Base-by-base conservation (phyloP, 768 basidiomycete genomes). In the Phlebiopsis flavidoalba region DNA sequence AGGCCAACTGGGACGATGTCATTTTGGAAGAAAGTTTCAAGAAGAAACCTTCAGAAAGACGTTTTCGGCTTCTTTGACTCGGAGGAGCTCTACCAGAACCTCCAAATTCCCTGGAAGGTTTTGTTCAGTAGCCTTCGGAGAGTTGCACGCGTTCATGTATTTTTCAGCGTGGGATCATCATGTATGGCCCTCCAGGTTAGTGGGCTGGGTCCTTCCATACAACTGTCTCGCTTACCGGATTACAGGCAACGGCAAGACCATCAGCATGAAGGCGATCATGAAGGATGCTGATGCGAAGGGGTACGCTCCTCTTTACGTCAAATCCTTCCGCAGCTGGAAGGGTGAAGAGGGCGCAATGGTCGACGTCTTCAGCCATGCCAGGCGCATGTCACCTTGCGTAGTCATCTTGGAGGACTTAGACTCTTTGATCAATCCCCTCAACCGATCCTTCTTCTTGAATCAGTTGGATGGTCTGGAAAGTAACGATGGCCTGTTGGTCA, bases 391-490 rank as follows among this genome's bases (percentile, higher is more conserved):
- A 1, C 89, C 89, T 35, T 90, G 87, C 64, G 80, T 90, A 49
- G 64, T 89, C 55, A 72, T 85, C 52, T 65, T 85, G n/a, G 84
- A 86, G 65, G 85, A 86, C 64, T 72, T 94, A 7, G 93, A 95
- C 66, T 88, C 87, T 64, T 78, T 93, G 40, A 89, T 95, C 74
- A 90, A 83, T 61, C 83, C 91, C 66, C 53, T 68, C 7, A 93
- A 93, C 67, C 83, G 91, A 33, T 90, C 90, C 2, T 93, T 91
- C 79, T 94, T 94, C 83, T 78, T 95, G 52, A 95, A 95, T 68
- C 87, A 93, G 69, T 74, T 91, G 8, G 92, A 94, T 63, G 92
- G 92, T 0, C 71, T 93, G 35, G 84, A 87, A 68, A 81, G 84
- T 33, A 93, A 93, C 66, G 85, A 93, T 61, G 93, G 93, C 0